Evolutionary conservation across 768 basidiomycete species (phyloP).

Genomic region (Mrakia frigida): DNA sequence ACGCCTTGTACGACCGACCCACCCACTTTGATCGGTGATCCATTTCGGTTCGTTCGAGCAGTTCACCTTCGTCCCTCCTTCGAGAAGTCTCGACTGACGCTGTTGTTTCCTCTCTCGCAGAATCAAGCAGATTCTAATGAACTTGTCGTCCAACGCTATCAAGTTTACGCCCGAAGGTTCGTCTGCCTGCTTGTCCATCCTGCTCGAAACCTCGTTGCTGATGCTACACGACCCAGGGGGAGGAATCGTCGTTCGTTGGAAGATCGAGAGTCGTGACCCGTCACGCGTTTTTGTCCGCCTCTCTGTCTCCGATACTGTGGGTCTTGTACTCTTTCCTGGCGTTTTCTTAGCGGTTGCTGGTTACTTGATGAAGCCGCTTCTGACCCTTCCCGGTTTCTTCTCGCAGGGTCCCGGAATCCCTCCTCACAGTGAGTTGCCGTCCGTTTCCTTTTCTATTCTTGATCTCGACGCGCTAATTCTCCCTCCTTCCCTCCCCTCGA

Average conservation of each 20-base stretch:
- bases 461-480: too few species aligned
- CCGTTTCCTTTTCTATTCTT: neutral
- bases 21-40: neutral
- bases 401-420: slow-evolving; percentile 22
- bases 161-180: slow-evolving; percentile 2
- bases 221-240: too few species aligned
- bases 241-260: neutral
- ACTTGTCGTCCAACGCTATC: neutral
- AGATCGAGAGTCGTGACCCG: neutral
- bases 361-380: too few species aligned
- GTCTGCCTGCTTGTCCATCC: too few species aligned
- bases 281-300: neutral
- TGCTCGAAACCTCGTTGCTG: too few species aligned
- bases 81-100: too few species aligned
- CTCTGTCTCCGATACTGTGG: slow-evolving; percentile 18
- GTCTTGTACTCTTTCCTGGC: too few species aligned
- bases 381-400: too few species aligned
- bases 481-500: neutral
- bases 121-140: slow-evolving; percentile 8
- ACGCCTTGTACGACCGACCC: slow-evolving; percentile 4
- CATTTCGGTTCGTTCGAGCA: too few species aligned
- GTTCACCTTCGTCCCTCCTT: too few species aligned
- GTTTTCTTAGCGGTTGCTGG: too few species aligned
- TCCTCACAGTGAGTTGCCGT: neutral
- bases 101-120: too few species aligned